Evolutionary conservation across 352 stramenopile genomes (phyloP).

Genomic region (Phytophthora pistaciae): DNA sequence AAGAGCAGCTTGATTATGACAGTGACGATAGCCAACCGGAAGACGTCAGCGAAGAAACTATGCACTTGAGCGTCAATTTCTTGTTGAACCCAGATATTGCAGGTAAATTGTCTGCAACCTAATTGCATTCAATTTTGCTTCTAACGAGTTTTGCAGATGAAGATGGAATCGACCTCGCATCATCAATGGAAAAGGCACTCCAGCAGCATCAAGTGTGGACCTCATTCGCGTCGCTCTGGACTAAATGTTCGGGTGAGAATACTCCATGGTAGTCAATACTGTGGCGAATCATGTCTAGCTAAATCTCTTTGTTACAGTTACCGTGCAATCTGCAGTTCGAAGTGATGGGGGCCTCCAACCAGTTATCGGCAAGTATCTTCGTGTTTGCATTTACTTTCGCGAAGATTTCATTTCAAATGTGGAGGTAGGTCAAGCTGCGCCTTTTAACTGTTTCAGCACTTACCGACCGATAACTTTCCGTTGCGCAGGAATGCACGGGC

Average conservation of each 20-base stretch:
- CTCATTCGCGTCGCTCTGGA: constrained; percentile 43
- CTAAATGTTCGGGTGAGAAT: constrained; percentile 49
- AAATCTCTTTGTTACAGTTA: constrained; percentile 24
- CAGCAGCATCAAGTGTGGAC: constrained; percentile 46
- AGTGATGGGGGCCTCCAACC: constrained; percentile 11
- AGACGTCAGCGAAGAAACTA: constrained; percentile 24
- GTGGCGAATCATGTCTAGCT: background rate
- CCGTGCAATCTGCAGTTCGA: constrained; percentile 23
- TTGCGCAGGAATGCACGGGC: constrained; percentile 15
- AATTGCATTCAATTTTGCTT: background rate
- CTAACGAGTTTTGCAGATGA: constrained; percentile 41
- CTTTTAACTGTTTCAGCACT: background rate
- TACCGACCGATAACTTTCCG: background rate
- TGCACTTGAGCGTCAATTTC: constrained; percentile 41
- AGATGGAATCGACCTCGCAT: constrained; percentile 60
- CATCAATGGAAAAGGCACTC: constrained; percentile 49
- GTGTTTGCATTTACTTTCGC: constrained; percentile 45
- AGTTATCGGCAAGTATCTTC: constrained; percentile 43
- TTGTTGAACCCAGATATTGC: constrained; percentile 44
- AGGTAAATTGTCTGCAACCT: constrained; percentile 20
- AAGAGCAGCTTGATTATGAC: constrained; percentile 9
- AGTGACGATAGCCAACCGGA: constrained; percentile 20
- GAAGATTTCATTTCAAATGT: constrained; percentile 49
- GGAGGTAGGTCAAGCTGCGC: constrained; percentile 35
- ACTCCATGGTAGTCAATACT: background rate